These are phyloP conservation scores for Globisporangium spinosum DNA, from an alignment of 352 stramenopile species.

Conservation along the genomic window DNA sequence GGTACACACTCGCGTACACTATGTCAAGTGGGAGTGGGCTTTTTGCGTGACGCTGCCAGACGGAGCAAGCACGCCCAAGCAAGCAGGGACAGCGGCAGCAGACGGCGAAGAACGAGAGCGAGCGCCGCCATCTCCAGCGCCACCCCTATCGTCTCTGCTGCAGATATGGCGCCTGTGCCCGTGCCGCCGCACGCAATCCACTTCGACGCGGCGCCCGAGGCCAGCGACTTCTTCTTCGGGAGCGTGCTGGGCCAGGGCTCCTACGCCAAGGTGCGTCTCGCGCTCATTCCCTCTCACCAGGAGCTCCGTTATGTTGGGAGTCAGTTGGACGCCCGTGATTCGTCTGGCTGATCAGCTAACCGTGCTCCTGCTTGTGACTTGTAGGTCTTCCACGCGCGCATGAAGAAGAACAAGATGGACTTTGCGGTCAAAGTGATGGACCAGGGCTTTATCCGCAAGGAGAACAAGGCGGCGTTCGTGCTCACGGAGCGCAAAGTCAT, in stretches of 20 bases:
- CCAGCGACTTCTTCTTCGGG: slow-evolving; percentile 85
- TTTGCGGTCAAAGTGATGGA: slow-evolving; percentile 92
- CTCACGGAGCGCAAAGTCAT: slow-evolving; percentile 90
- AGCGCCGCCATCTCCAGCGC: background rate
- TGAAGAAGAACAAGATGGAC: slow-evolving; percentile 78
- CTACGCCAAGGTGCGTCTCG: slow-evolving; percentile 69
- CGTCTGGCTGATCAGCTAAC: background rate
- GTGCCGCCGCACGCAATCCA: slow-evolving; percentile 42
- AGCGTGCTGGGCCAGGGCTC: slow-evolving; percentile 83
- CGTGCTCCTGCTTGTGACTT: background rate
- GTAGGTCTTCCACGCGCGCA: slow-evolving; percentile 83
- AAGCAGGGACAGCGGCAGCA: background rate
- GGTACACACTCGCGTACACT: background rate
- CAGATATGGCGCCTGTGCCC: slow-evolving; percentile 1
- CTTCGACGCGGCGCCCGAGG: slow-evolving; percentile 62
- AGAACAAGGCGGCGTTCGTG: slow-evolving; percentile 90
- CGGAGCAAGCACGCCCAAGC: background rate
- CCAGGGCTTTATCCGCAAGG: slow-evolving; percentile 87
- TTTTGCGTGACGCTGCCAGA: background rate
- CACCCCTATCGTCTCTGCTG: background rate
- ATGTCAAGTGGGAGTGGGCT: slow-evolving; percentile 4
- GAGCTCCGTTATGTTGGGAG: background rate
- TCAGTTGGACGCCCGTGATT: background rate
- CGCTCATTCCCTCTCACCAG: background rate
- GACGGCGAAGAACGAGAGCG: background rate